These are phyloP conservation scores for Collariella sp. DNA, from an alignment of 495 filamentous ascomycete genomes.

Conservation along the genomic window DNA sequence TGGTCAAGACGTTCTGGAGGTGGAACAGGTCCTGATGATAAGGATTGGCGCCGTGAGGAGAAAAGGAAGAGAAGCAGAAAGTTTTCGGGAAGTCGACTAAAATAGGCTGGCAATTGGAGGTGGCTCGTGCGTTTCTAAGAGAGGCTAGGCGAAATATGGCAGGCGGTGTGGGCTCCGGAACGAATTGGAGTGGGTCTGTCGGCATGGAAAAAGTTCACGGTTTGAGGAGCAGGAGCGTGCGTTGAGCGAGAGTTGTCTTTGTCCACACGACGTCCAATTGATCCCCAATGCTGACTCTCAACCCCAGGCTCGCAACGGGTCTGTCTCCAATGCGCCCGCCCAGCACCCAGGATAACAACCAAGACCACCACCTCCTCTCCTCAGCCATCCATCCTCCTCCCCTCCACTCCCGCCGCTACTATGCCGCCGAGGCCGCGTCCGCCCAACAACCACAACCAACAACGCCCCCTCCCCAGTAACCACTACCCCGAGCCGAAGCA, in stretches of 20 bases:
- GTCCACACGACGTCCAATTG: too few relatives aligned
- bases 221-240: constrained; percentile 5
- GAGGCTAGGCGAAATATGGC: background rate
- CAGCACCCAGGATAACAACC: background rate
- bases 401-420: constrained; percentile 8
- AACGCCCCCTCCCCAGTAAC: constrained; percentile 18
- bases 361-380: background rate
- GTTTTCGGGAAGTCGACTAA: constrained; percentile 7
- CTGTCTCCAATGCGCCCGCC: constrained; percentile 19
- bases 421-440: constrained; percentile 13
- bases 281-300: constrained; percentile 1
- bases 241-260: too few relatives aligned
- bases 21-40: constrained; percentile 41
- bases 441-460: constrained; percentile 15
- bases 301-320: constrained; percentile 10
- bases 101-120: background rate
- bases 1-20: constrained; percentile 41
- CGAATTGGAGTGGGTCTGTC: constrained; percentile 8
- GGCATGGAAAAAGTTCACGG: constrained; percentile 28
- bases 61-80: constrained; percentile 18
- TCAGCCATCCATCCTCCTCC: constrained; percentile 1
- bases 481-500: too few relatives aligned
- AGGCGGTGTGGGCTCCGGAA: constrained; percentile 8
- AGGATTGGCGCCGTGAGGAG: constrained; percentile 42
- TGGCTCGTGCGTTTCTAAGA: background rate